Conservation (phyloP, 352 stramenopile genomes). For the Pythium guiyangense region DNA sequence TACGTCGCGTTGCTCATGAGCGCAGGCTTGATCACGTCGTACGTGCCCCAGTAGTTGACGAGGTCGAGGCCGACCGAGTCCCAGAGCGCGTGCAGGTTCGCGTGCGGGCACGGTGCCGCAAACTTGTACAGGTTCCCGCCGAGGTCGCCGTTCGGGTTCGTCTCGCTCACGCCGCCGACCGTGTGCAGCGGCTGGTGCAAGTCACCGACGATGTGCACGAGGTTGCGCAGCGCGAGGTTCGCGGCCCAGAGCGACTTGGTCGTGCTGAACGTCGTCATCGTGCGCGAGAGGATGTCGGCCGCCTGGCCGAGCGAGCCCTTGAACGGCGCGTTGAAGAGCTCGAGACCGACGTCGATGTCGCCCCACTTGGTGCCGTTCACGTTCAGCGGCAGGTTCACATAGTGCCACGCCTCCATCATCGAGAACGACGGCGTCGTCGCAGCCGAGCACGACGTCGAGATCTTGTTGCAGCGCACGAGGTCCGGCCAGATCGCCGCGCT, state of each 20-base stretch:
- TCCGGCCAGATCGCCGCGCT: conserved; percentile 52
- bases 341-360: conserved; percentile 29
- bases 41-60: conserved; percentile 44
- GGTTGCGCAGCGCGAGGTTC: conserved; percentile 56
- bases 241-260: conserved; percentile 60
- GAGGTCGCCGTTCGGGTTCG: conserved; percentile 41
- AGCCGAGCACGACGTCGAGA: conserved; percentile 33
- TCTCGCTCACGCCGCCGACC: conserved; percentile 33
- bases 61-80: conserved; percentile 45
- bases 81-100: conserved; percentile 66
- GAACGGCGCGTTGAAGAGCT: conserved; percentile 26
- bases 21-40: conserved; percentile 10
- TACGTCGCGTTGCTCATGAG: conserved; percentile 36
- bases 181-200: conserved; percentile 60
- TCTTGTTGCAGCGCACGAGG: conserved; percentile 45
- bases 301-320: neutral
- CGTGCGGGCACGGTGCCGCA: conserved; percentile 31
- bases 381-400: conserved; percentile 55
- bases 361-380: conserved; percentile 37
- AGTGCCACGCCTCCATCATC: conserved; percentile 63
- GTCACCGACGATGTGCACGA: conserved; percentile 69
- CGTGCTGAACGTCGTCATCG: conserved; percentile 48
- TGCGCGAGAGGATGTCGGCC: conserved; percentile 34
- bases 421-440: conserved; percentile 33
- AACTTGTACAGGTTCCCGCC: conserved; percentile 65